Percentiles rank a stretch among this genome's conserved stretches.
Evolutionary conservation across 2,329 filamentous ascomycete genomes (phyloP).

Genomic region (Talaromyces sp.): DNA sequence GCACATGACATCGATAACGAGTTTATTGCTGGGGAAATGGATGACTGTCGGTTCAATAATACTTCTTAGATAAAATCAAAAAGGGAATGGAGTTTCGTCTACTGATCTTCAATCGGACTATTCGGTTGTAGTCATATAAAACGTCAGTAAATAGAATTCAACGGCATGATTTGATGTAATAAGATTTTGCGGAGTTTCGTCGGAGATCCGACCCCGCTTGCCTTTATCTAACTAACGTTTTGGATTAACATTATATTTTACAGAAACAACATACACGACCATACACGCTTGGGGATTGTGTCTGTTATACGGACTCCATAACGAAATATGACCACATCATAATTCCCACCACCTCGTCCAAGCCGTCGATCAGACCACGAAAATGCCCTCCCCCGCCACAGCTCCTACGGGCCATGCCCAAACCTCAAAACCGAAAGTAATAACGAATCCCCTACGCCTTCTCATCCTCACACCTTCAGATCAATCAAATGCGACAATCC

Average conservation of each 20-base stretch:
- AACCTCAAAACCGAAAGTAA: constrained; percentile 21
- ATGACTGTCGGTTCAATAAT: not conserved
- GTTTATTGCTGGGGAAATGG: not conserved
- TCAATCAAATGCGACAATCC: constrained; percentile 36
- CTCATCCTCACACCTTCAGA: constrained; percentile 39
- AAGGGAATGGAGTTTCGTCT: constrained; percentile 4
- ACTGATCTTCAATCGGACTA: not conserved
- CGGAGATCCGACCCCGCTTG: constrained; percentile 1
- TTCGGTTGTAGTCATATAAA: not conserved
- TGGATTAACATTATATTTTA: not conserved
- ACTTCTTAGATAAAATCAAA: not conserved
- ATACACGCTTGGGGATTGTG: not conserved
- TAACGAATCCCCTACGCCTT: constrained; percentile 41
- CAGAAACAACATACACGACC: not conserved
- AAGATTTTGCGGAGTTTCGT: not conserved
- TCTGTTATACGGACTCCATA: not conserved
- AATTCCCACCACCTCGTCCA: not conserved
- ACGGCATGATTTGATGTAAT: not conserved
- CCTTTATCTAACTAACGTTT: not conserved
- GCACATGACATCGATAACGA: not conserved
- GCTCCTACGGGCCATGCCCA: constrained; percentile 13
- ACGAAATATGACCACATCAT: not conserved
- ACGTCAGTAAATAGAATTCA: not conserved
- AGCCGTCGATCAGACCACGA: not conserved
- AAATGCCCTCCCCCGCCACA: constrained; percentile 5